Evolutionary conservation across 345 rosid genomes (phyloP).

Genomic region (Moricandia moricandioides): DNA sequence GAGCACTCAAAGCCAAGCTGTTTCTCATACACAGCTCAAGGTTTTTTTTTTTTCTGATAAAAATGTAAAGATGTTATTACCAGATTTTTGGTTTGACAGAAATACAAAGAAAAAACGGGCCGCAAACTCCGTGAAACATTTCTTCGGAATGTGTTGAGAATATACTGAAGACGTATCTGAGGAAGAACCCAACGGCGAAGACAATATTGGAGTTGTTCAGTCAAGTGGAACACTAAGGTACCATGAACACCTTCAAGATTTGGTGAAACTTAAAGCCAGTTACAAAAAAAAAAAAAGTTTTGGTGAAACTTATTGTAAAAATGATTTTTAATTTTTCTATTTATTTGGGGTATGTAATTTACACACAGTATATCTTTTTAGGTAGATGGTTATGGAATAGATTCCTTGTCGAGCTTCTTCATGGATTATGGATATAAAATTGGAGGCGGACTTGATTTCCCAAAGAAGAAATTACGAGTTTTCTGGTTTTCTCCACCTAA

Average conservation of each 20-base stretch:
- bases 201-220: constrained; percentile 61
- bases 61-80: no score
- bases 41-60: no score
- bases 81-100: no score
- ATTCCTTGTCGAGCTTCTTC: constrained; percentile 69
- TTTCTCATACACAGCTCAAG: constrained; percentile 2
- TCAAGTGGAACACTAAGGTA: constrained; percentile 72
- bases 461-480: constrained; percentile 71
- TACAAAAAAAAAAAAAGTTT: neutral
- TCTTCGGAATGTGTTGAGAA: constrained; percentile 51
- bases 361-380: constrained; percentile 6
- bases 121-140: constrained; percentile 61
- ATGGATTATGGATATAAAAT: constrained; percentile 71
- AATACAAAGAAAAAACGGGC: no score
- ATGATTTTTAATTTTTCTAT: neutral
- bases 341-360: neutral
- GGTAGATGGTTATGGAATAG: constrained; percentile 76
- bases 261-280: neutral
- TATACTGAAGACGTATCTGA: constrained; percentile 60
- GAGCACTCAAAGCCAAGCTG: neutral
- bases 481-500: constrained; percentile 74
- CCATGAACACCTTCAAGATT: neutral
- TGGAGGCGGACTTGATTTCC: constrained; percentile 64
- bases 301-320: neutral
- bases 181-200: constrained; percentile 71